Percentiles rank a stretch among this genome's conserved stretches.
Conservation (phyloP, 2,329 filamentous ascomycete species). For the Zymoseptoria tritici region DNA sequence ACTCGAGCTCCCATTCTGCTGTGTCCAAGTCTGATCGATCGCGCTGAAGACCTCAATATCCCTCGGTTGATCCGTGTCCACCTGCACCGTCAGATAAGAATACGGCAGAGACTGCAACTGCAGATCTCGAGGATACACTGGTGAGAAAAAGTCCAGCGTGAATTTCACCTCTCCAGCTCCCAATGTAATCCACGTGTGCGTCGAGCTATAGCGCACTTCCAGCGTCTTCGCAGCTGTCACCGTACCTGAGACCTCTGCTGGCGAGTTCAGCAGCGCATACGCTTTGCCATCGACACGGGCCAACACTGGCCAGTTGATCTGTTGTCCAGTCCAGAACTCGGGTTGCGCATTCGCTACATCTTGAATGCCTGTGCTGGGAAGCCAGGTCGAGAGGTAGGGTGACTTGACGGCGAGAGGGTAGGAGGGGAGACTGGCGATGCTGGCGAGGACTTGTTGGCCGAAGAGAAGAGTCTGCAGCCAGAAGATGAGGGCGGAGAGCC, state of each 20-base stretch:
- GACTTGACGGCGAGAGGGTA: slow-evolving; percentile 27
- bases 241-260: slow-evolving; percentile 10
- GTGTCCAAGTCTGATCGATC: slow-evolving; percentile 32
- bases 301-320: slow-evolving; percentile 29
- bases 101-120: slow-evolving; percentile 31
- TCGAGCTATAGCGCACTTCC: slow-evolving; percentile 26
- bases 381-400: slow-evolving; percentile 31
- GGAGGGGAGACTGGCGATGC: slow-evolving; percentile 12
- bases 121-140: slow-evolving; percentile 28
- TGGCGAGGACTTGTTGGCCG: background rate
- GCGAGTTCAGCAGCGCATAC: slow-evolving; percentile 29
- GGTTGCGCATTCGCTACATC: slow-evolving; percentile 23
- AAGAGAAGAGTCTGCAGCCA: background rate
- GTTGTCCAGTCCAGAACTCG: slow-evolving; percentile 30
- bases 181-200: slow-evolving; percentile 27
- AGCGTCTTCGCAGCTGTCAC: slow-evolving; percentile 18
- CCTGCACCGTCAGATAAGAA: slow-evolving; percentile 27
- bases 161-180: slow-evolving; percentile 22
- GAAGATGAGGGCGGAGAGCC: background rate
- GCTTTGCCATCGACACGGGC: slow-evolving; percentile 27
- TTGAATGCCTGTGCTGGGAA: slow-evolving; percentile 23
- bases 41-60: slow-evolving; percentile 29
- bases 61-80: background rate
- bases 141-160: slow-evolving; percentile 32
- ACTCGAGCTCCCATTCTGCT: slow-evolving; percentile 20